Conservation (phyloP, 83 land plant genomes). For the Thuja plicata region DNA sequence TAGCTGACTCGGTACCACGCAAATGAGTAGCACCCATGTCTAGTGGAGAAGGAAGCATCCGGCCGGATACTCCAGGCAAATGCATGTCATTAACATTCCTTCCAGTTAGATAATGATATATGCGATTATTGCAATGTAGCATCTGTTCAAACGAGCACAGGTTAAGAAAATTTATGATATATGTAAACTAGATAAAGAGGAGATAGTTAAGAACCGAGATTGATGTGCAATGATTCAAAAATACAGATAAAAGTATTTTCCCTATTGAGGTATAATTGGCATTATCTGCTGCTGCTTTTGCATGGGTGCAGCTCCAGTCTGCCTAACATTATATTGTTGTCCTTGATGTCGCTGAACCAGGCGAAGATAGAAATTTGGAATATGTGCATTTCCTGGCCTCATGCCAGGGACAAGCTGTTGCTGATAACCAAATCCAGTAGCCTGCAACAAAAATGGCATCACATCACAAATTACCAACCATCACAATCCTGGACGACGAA, state of each 20-base stretch:
- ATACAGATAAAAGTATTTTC: not conserved
- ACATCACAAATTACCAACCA: not conserved
- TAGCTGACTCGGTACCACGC: too few relatives aligned
- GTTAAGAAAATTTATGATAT: not conserved
- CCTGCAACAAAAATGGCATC: slow-evolving; percentile 9
- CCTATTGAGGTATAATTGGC: slow-evolving; percentile 59
- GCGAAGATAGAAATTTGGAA: slow-evolving; percentile 78
- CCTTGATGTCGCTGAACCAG: slow-evolving; percentile 67
- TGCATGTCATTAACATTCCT: too few relatives aligned
- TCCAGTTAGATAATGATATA: too few relatives aligned
- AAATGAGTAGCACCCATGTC: too few relatives aligned
- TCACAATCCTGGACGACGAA: not conserved
- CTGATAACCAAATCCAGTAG: slow-evolving; percentile 86
- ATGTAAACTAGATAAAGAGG: not conserved
- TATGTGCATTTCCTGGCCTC: slow-evolving; percentile 82
- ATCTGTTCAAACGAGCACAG: slow-evolving; percentile 39
- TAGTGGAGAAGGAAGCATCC: too few relatives aligned
- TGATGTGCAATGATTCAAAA: not conserved
- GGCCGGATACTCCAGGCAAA: too few relatives aligned
- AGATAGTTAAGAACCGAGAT: not conserved
- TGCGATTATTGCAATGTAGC: slow-evolving; percentile 68
- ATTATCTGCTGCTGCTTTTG: slow-evolving; percentile 51
- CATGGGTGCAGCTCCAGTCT: slow-evolving; percentile 29
- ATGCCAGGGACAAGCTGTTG: slow-evolving; percentile 86
- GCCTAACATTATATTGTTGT: slow-evolving; percentile 66